Evolutionary conservation across 345 rosid genomes (phyloP), one percentile per base, ranked within the genome.

Genomic region (Combretum micranthum): DNA sequence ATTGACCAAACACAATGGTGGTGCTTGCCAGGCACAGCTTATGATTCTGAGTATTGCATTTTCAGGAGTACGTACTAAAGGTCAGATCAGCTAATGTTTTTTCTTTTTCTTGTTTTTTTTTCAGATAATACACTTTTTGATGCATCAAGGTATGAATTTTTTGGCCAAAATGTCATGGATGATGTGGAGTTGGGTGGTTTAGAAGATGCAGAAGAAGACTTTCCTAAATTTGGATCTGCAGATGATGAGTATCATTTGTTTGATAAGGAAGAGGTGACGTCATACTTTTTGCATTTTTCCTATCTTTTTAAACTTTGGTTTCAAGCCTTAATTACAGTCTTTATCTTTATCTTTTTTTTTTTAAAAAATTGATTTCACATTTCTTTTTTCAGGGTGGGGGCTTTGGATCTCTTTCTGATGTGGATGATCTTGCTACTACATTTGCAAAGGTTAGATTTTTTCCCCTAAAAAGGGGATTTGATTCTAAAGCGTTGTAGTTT

Each of bases 391-490:
- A 87, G 93, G 77, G 73, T 80, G 43, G 69, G 60, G 72, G 79
- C 60, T 64, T 84, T 67, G 94, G 87, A 56, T 82, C 94, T 51
- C 59, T 85, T 32, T 80, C 96, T n/a, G 91, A 87, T n/a, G 63
- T 89, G 71, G 97, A 93, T 73, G 99, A 93, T 73, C 75, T 93
- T 52, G 77, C 99, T 42, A 85, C 83, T 59, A 89, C 99, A 52
- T 89, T 89, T 73, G 87, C 96, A 32, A 88, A 89, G 99, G 99
- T 93, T 16, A 68, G 77, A 20, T 42, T n/a, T 64, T 19, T 53
- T 13, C 44, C 43, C 20, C 68, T 39, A 22, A 32, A 32, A 32
- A 32, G 39, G 39, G 39, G 39, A 32, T 32, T 9, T 32, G 39
- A 11, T 32, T 32, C 39, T 62, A 45, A 20, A 13, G 19, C 63